These are phyloP conservation scores for Inonotus obliquus DNA, from an alignment of 1,284 basidiomycete species.

Conservation along the genomic window DNA sequence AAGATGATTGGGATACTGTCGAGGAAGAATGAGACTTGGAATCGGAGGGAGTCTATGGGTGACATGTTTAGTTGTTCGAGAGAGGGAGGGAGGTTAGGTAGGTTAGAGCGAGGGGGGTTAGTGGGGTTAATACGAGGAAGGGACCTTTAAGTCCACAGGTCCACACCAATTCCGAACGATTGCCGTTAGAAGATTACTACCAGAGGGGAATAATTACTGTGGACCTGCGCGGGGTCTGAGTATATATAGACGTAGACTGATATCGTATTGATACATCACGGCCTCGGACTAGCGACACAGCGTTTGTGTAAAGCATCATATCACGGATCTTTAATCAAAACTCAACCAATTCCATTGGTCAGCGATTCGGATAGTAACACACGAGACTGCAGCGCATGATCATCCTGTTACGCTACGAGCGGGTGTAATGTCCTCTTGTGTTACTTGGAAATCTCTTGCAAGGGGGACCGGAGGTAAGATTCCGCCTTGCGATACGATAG, in stretches of 20 bases:
- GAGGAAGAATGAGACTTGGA: constrained; percentile 1
- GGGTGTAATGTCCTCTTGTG: neutral
- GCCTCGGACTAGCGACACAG: too few relatives aligned
- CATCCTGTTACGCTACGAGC: neutral
- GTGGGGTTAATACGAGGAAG: neutral
- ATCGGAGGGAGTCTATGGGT: constrained; percentile 2
- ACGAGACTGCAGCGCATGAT: neutral
- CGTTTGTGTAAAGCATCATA: too few relatives aligned
- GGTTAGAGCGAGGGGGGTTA: neutral
- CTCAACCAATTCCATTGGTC: too few relatives aligned
- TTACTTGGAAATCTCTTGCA: neutral
- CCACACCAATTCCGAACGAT: too few relatives aligned
- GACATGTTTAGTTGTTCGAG: neutral
- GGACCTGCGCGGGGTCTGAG: too few relatives aligned
- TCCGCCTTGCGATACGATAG: neutral
- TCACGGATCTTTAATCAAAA: too few relatives aligned
- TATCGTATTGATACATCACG: too few relatives aligned
- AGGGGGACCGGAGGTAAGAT: neutral
- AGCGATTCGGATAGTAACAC: too few relatives aligned
- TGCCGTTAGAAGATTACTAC: too few relatives aligned
- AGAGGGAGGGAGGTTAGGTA: neutral
- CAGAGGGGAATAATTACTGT: too few relatives aligned
- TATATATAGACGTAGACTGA: too few relatives aligned
- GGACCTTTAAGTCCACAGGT: too few relatives aligned
- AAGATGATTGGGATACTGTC: neutral